Evolutionary conservation across 495 filamentous ascomycete species (phyloP), one percentile per base, ranked within the genome.

Genomic region (Penicillium macrosclerotiorum): DNA sequence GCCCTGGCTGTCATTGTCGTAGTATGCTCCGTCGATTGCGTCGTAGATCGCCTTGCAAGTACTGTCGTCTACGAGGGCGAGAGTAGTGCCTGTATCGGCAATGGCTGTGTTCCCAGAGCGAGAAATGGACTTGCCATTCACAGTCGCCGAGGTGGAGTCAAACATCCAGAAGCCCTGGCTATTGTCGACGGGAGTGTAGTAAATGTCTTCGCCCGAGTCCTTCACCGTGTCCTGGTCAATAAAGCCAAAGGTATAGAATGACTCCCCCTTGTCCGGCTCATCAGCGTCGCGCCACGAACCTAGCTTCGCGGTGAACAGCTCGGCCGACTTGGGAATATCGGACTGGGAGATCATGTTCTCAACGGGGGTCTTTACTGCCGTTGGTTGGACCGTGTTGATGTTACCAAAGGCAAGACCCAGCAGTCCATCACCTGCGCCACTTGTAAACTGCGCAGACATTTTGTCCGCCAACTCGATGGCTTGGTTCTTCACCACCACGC

Each of bases 201-300:
- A 59, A 29, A 86, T 76, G 1, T 79, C 74, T 42, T 76, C 55
- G 22, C 73, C 78, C 0, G 76, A 75, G 5, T 68, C 68, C 32
- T 69, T 73, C 34, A 88, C 72, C 0, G 81, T 74, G 5, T 76
- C 79, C 47, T 86, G 57, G 55, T 90, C 87, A 55, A 90, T 83
- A 57, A 73, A 89, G 19, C 87, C 88, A 52, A 90, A 90, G 0
- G 86, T 90, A 67, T 87, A 90, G 71, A 90, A 90, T 2, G 81
- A 83, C 39, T 76, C 69, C 39, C 76, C 74, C 33, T 81, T 77
- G 43, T 75, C 70, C 0, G 63, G 64, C 37, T 79, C 77, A 31
- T 74, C 59, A 22, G 67, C 53, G 62, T 85, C 81, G 17, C 79
- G 75, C 66, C 75, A 79, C 42, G 76, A 83, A 47, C 83, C 84